Evolutionary conservation across 495 filamentous ascomycete genomes (phyloP).

Genomic region (Aspergillus sparsus): DNA sequence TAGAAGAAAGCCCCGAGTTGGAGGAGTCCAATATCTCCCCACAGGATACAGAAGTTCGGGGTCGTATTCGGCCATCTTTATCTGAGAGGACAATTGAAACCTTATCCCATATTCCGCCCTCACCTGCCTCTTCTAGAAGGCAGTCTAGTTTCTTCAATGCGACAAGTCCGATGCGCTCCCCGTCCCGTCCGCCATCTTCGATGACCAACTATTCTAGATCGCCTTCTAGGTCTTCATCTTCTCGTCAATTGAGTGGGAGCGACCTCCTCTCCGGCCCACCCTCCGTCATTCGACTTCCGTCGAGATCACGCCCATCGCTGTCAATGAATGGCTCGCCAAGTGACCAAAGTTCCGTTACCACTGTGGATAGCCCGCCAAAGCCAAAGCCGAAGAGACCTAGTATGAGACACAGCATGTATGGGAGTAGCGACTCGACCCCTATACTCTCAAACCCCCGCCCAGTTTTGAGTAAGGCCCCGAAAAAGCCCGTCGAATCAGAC

Average conservation of each 20-base stretch:
- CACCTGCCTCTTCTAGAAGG: conserved; percentile 57
- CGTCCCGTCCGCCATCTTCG: conserved; percentile 56
- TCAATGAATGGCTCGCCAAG: conserved; percentile 20
- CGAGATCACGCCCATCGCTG: conserved; percentile 32
- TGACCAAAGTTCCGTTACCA: conserved; percentile 16
- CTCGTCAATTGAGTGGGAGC: conserved; percentile 33
- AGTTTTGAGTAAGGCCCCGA: conserved; percentile 55
- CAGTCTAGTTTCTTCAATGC: conserved; percentile 63
- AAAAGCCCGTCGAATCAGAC: conserved; percentile 50
- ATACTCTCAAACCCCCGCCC: conserved; percentile 55
- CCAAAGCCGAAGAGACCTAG: conserved; percentile 30
- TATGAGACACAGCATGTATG: conserved; percentile 35
- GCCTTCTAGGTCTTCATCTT: conserved; percentile 49
- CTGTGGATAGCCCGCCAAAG: conserved; percentile 32
- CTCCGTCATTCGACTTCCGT: conserved; percentile 37
- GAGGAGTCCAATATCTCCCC: conserved; percentile 10
- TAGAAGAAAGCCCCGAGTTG: conserved; percentile 12
- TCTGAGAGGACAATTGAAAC: conserved; percentile 72
- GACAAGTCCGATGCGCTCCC: conserved; percentile 57
- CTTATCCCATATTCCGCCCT: conserved; percentile 62
- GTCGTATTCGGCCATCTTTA: conserved; percentile 54
- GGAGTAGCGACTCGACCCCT: conserved; percentile 50
- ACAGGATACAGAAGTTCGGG: conserved; percentile 33
- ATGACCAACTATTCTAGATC: conserved; percentile 50
- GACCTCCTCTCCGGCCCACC: conserved; percentile 31